Base-by-base conservation (phyloP, 1,284 basidiomycete species). In the Agaricales sp. region DNA sequence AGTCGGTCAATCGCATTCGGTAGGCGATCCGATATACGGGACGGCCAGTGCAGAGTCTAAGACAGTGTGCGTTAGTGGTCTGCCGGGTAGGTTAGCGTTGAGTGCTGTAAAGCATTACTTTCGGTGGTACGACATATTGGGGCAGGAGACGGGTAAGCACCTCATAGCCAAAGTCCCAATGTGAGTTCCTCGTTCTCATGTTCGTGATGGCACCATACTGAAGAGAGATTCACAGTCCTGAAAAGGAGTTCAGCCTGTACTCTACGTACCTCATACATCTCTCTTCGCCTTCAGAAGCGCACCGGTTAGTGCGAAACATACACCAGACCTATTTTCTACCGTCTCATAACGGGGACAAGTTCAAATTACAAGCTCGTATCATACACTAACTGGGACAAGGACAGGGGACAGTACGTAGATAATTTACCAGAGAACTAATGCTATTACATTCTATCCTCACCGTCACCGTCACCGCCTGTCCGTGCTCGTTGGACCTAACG, bases 201-300 rank as follows among this genome's bases (percentile, higher is more conserved):
- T 37, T 47, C 26, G 25, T 20, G 18, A 13, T 11, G 16, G 12
- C 25, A 16, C 49, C n/a, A 39, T 48, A 12, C 44, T 14, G 21
- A 46, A 47, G 39, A 16, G 16, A 16, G 16, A 38, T 50, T 54
- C 19, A 58, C 56, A 69, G 73, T 56, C 70, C 66, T 51, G 54
- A 61, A 23, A 54, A 58, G 43, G 61, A 61, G 24, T 75, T 73
- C 52, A 64, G 71, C 3, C 55, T 73, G 48, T 68, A 66, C 53
- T 70, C 78, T 21, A 70, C 73, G 47, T 75, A 74, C 56, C 57
- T 80, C 4, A 67, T 87, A 24, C 75, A 76, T 22, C 60, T 81
- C 45, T 59, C 62, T 2, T 77, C 77, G 0, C 61, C 70, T 16
- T 71, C 80, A 4, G 82, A 87, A 58, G 86, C 86, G 1, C 77